Percentiles rank a stretch among this genome's conserved stretches.
Conservation (phyloP, 176 grass and related monocot genomes). For the Triticum timopheevii region DNA sequence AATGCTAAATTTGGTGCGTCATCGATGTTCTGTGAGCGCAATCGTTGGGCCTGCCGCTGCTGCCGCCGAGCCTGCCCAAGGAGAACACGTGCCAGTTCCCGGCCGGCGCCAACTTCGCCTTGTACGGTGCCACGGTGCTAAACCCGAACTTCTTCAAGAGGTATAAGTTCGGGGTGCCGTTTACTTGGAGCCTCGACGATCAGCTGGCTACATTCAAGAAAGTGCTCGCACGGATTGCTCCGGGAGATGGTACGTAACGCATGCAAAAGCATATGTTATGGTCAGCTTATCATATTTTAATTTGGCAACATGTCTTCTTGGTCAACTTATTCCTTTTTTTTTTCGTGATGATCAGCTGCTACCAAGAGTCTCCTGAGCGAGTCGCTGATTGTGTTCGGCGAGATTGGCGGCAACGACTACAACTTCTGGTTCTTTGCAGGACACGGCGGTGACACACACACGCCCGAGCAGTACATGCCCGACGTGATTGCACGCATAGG, state of each 20-base stretch:
- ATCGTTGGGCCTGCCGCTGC: slow-evolving; percentile 39
- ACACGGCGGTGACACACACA: background rate
- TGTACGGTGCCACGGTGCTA: slow-evolving; percentile 41
- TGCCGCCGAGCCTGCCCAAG: slow-evolving; percentile 41
- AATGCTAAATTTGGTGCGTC: background rate
- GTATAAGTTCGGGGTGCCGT: background rate
- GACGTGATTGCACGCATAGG: slow-evolving; percentile 30
- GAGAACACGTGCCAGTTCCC: slow-evolving; percentile 32
- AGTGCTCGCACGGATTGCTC: slow-evolving; percentile 41
- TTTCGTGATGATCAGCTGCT: background rate
- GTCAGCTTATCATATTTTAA: background rate
- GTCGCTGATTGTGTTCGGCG: slow-evolving; percentile 44
- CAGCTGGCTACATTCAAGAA: slow-evolving; percentile 54
- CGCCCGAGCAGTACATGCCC: background rate
- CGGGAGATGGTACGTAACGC: slow-evolving; percentile 19
- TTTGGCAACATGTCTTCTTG: background rate
- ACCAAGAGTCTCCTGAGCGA: background rate
- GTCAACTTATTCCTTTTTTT: background rate
- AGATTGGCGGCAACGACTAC: slow-evolving; percentile 68
- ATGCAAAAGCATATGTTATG: background rate
- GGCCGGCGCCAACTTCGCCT: slow-evolving; percentile 58
- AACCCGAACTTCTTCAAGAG: slow-evolving; percentile 22
- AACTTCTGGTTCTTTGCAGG: slow-evolving; percentile 24
- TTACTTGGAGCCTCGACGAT: slow-evolving; percentile 7
- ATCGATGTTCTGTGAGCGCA: slow-evolving; percentile 34